Conservation (phyloP, 345 rosid species). For the Syzygium oleosum region DNA sequence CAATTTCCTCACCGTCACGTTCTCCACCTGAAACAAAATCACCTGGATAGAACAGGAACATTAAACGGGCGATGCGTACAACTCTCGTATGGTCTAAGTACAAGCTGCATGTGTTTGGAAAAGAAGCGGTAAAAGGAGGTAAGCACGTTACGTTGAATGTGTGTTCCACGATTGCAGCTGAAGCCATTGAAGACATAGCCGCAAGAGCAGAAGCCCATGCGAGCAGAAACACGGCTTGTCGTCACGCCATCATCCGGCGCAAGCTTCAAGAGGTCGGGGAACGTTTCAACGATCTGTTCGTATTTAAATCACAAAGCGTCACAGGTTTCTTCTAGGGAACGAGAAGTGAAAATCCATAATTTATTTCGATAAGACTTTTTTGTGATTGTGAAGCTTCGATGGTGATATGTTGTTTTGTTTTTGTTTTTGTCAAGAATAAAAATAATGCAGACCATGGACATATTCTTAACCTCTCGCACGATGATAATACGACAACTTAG, state of each 20-base stretch:
- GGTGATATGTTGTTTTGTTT: neutral
- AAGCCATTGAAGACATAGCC: conserved; percentile 35
- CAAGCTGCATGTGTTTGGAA: no score
- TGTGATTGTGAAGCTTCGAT: neutral
- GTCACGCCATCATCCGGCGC: conserved; percentile 9
- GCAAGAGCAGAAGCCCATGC: conserved; percentile 14
- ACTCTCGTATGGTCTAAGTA: neutral
- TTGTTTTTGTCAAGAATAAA: neutral
- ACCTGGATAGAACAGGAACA: neutral
- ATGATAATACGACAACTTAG: neutral
- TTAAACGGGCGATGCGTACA: neutral
- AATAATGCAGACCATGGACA: neutral
- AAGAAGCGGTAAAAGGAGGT: neutral
- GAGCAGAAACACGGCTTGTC: neutral
- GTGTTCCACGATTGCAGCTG: conserved; percentile 65
- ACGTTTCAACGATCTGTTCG: neutral
- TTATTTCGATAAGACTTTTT: neutral
- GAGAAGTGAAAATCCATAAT: neutral
- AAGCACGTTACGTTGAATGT: conserved; percentile 44
- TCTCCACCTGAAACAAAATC: conserved; percentile 49
- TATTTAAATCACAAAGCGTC: neutral
- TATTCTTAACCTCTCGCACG: neutral
- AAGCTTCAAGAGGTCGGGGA: neutral
- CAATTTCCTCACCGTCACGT: conserved; percentile 38
- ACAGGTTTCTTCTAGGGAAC: neutral